A percentile compares a stretch with the other conserved stretches of the same genome.
Conservation (phyloP, 495 filamentous ascomycete species). For the Xylaria venustula region DNA sequence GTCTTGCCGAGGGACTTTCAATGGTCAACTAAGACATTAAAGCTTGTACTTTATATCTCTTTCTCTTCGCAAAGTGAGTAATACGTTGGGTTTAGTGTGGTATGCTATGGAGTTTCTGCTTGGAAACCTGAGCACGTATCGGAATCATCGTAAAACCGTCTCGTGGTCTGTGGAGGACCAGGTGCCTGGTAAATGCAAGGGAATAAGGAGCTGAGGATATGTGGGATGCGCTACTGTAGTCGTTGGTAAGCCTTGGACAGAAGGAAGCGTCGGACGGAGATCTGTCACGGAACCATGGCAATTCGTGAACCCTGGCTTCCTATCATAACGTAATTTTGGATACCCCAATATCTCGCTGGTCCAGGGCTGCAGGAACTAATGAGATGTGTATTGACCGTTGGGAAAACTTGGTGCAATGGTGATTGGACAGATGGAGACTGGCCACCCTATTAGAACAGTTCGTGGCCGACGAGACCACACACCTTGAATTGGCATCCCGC, state of each 20-base stretch:
- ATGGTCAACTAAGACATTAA: neutral
- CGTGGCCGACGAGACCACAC: neutral
- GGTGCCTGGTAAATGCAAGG: neutral
- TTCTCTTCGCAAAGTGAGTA: neutral
- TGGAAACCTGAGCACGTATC: neutral
- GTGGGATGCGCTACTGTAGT: too few relatives aligned
- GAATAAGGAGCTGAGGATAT: neutral
- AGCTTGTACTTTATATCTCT: neutral
- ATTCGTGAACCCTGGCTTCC: neutral
- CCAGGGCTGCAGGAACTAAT: constrained; percentile 5
- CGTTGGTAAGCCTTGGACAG: neutral
- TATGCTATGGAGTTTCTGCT: too few relatives aligned
- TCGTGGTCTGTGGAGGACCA: neutral
- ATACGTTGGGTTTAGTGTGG: too few relatives aligned
- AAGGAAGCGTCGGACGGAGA: neutral
- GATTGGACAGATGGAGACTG: neutral
- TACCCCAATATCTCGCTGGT: neutral
- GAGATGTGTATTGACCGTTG: too few relatives aligned
- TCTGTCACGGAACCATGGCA: neutral
- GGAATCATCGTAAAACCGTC: neutral
- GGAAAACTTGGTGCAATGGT: neutral
- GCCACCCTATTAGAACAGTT: neutral
- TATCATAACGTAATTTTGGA: neutral
- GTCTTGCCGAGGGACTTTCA: neutral
- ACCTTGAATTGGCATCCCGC: neutral